Evolutionary conservation across 2,329 filamentous ascomycete genomes (phyloP), one percentile per base, ranked within the genome.

Genomic region (Penicillium hordei): DNA sequence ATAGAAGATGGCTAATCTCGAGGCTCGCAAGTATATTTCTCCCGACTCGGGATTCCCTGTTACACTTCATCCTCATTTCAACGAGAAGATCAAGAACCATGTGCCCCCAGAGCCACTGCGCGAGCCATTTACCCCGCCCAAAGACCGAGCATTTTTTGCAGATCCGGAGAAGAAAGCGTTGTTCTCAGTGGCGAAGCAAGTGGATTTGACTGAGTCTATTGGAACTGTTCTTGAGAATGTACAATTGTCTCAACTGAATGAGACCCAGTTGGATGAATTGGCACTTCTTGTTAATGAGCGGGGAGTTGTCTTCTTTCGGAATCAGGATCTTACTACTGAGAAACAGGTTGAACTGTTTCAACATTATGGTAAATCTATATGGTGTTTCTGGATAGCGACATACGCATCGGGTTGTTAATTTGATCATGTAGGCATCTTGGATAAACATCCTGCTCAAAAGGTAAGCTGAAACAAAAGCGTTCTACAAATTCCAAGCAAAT

Each of bases 181-280:
- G 12, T 68, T 74, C 17, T 55, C 66, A 17, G 65, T 66, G 2
- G 71, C 71, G 3, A 69, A 64, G 36, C 62, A 60, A 19, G 60
- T 68, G 17, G 70, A 72, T 49, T 52, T 75, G 45, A 76, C 74
- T 17, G 72, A 74, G 27, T 75, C 76, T n/a, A 68, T 76, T 33
- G 74, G 74, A 8, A 76, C 73, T 3, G 61, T 75, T 34, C 65
- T 76, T 59, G 65, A 73, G 53, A 63, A 68, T 46, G 62, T 79
- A 3, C 79, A 83, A 56, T 70, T 82, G 2, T 80, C 78, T 0
- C 75, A 77, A 21, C 67, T 83, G 8, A 76, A 65, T 2, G 70
- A 72, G 3, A 64, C 74, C 12, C 81, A 82, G 27, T 74, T 82
- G 3, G 80, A 83, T 60, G 81, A 83, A 55, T 72, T 83, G 4